Base-by-base conservation (phyloP, 495 filamentous ascomycete species). In the Articulospora tetracladia region DNA sequence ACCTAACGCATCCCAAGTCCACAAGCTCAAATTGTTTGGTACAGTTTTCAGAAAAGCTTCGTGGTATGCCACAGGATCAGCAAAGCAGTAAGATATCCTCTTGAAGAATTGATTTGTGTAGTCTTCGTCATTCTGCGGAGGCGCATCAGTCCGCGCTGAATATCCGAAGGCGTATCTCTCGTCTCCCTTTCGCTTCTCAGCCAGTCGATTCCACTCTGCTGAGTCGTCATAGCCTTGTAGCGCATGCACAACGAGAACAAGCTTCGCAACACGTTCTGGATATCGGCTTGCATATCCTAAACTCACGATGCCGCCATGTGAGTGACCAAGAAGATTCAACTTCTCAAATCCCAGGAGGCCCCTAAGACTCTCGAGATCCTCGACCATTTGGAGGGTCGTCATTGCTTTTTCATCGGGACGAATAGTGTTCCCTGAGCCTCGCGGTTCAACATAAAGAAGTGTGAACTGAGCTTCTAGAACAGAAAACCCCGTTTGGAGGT, bases 181-280 rank as follows among this genome's bases (percentile, higher is more conserved):
- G 15, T 44, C 39, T 3, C 17, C 39, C n/a, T 44, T 44, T 17
- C 39, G 4, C 15, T 44, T 44, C 11, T 44, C 39, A 19, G 39
- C 39, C 15, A 44, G 39, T 44, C 11, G 3, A 8, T 44, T 44
- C 39, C 39, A 44, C 17, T 12, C 8, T 44, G 48, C 48, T 8
- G 48, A 51, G 17, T 51, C 48, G 26, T 51, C 48, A 19, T 51
- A 51, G 23, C 48, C 48, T 10, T 25, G 48, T n/a, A 51, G n/a
- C 22, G 23, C 23, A 30, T 51, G 48, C 15, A 30, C 26, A 2
- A 51, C 7, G 3, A 30, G 23, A n/a, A 51, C n/a, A 10, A 51
- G 3, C 19, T 30, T 25, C 22, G 11, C 23, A 25, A 51, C 23
- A 8, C 23, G 23, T 2, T 51, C 26, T 15, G 48, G 48, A 51